Evolutionary conservation across 306 rosid species (phyloP), one percentile per base, ranked within the genome.

Genomic region (Dryas octopetala): DNA sequence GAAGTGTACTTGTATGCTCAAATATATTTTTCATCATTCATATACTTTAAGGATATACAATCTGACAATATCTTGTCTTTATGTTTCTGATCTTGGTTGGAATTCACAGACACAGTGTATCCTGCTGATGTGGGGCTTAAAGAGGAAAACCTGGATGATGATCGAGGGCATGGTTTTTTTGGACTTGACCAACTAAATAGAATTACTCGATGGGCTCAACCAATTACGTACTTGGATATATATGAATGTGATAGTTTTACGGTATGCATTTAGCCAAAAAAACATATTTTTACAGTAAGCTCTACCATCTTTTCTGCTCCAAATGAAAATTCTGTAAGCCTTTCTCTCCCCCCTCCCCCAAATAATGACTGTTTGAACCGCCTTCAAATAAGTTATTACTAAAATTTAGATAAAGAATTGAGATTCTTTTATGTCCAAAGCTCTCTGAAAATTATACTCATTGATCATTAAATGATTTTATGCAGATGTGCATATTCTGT

Each of bases 401-500:
- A 3, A 0, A 41, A 4, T 32, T 32, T 32, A 32, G 38, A 32
- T 32, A 78, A 50, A 26, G 19, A 23, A 6, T 41, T 67, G 17
- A 49, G 46, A 40, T 49, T 0, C 50, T 9, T 1, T 17, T 32
- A 15, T n/a, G 12, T 19, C 68, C 9, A 14, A 62, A 61, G 57
- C 62, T 53, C 14, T 62, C 13, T 4, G 32, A 52, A 38, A 7
- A 52, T 74, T 28, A 0, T 13, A 28, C 76, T 71, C 41, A 48
- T 9, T 50, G 5, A 26, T 46, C 13, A 49, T 16, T 55, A 62
- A 68, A 59, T 64, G 69, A 71, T 76, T 70, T 71, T 47, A 47
- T 81, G 93, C 92, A 94, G 98, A 91, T 95, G 85, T 91, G 97
- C 80, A 83, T 95, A 57, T 91, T 95, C 79, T 83, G 97, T 78